These are phyloP conservation scores for Umbilicaria muhlenbergii DNA, from an alignment of 495 filamentous ascomycete species.

Conservation along the genomic window DNA sequence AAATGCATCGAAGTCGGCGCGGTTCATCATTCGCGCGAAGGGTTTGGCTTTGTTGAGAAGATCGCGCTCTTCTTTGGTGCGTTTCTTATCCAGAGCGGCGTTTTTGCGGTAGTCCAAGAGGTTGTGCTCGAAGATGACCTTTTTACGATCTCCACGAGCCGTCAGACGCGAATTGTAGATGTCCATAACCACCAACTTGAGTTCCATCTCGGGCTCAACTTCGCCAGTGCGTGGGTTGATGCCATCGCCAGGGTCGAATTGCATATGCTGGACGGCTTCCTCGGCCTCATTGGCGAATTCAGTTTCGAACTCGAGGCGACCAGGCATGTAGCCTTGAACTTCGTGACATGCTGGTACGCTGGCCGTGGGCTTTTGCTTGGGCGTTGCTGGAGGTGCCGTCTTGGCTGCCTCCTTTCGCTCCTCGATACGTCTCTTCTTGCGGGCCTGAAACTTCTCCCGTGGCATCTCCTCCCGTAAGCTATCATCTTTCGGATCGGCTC, in stretches of 20 bases:
- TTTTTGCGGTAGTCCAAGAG: conserved; percentile 88
- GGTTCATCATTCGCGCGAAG: conserved; percentile 93
- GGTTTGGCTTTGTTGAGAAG: conserved; percentile 86
- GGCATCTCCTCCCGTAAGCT: conserved; percentile 62
- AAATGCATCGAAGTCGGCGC: conserved; percentile 74
- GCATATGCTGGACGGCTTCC: conserved; percentile 94
- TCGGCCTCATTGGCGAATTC: conserved; percentile 97
- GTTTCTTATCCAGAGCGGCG: conserved; percentile 74
- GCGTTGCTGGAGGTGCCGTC: conserved; percentile 65
- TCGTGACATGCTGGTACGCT: conserved; percentile 92
- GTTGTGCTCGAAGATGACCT: conserved; percentile 88
- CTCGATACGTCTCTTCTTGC: conserved; percentile 92
- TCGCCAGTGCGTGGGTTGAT: conserved; percentile 68
- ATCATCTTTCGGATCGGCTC: conserved; percentile 66
- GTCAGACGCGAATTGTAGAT: conserved; percentile 94
- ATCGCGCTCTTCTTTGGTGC: conserved; percentile 87
- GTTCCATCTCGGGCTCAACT: conserved; percentile 82
- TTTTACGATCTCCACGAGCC: conserved; percentile 85
- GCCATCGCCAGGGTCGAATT: conserved; percentile 92
- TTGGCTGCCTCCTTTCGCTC: conserved; percentile 77
- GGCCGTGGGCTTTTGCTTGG: conserved; percentile 90
- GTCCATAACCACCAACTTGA: conserved; percentile 96
- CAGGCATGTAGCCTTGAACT: conserved; percentile 97
- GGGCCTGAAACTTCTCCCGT: conserved; percentile 80
- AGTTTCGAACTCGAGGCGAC: conserved; percentile 91